Evolutionary conservation across 495 filamentous ascomycete genomes (phyloP), one percentile per base, ranked within the genome.

Genomic region (Talaromyces stipitatus): DNA sequence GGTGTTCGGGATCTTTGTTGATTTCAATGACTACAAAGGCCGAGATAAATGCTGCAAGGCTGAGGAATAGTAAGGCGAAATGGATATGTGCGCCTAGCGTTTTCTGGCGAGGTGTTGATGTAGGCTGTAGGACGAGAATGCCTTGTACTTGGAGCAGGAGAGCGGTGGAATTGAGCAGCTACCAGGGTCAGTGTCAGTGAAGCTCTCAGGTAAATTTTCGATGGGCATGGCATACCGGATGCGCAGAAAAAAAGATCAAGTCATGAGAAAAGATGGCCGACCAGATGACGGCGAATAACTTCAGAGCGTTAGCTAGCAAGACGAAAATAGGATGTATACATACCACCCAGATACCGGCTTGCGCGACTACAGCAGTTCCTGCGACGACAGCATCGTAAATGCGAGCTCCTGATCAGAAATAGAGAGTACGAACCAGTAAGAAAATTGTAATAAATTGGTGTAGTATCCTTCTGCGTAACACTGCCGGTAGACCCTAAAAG

Each of bases 81-180:
- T 97, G 92, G 38, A 78, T 69, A 61, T 80, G 78, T 24, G 88
- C 87, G 26, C 91, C 92, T 16, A 77, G 64, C 14, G 73, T 72
- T 65, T 96, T 97, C 64, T 95, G 85, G 10, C 70, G 62, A 2
- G 85, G 72, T 0, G 87, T 90, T 58, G 87, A 78, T 7, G 92
- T 97, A 2, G 92, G 92, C 67, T 97, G 92, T 28, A 97, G 82
- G 65, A 96, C 72, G 32, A 97, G 84, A 63, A 90, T 84, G 20
- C 84, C 85, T 75, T 96, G 86, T 46, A 87, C 80, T 56, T 90
- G 76, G 36, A 90, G 72, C 55, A 95, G 76, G 23, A 92, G 64
- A 24, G 83, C 90, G 53, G 87, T 69, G 24, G 85, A 85, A 64
- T 92, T 92, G 56, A 95, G 82, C 46, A 96, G 82, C 68, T 84